phyloP scores from a whole-genome alignment of 495 filamentous ascomycete genomes.

The Aspergillus cavernicola region DNA sequence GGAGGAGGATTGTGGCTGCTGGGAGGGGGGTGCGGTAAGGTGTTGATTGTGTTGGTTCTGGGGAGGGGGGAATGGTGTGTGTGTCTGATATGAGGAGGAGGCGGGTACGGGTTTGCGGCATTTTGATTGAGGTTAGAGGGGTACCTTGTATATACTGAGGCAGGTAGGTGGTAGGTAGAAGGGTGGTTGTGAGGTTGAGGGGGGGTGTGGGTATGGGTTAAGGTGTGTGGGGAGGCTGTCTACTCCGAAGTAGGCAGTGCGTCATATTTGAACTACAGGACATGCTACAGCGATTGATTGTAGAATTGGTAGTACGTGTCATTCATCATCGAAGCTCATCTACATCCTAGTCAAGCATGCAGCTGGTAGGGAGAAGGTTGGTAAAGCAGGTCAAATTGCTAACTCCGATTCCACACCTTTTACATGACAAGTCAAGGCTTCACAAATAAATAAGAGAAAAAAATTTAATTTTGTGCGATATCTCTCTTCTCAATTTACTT shows the following conservation, averaged over 20 bases:
- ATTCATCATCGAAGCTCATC: slow-evolving; percentile 2
- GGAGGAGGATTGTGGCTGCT: slow-evolving; percentile 60
- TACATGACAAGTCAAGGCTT: slow-evolving; percentile 23
- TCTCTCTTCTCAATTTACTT: slow-evolving; percentile 15
- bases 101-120: slow-evolving; percentile 30
- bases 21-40: slow-evolving; percentile 50
- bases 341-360: slow-evolving; percentile 23
- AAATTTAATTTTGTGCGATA: slow-evolving; percentile 22
- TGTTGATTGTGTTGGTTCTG: slow-evolving; percentile 15
- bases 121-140: background rate
- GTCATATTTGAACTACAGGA: background rate
- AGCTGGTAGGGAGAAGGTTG: slow-evolving; percentile 32
- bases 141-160: background rate
- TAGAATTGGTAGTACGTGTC: background rate
- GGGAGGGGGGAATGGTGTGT: slow-evolving; percentile 42
- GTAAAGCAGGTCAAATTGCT: slow-evolving; percentile 24
- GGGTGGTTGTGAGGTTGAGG: background rate
- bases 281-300: background rate
- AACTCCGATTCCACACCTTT: slow-evolving; percentile 44
- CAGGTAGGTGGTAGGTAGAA: background rate
- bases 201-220: background rate
- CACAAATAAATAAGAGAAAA: slow-evolving; percentile 14
- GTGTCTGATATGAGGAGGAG: slow-evolving; percentile 64
- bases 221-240: background rate
- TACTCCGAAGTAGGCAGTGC: background rate